phyloP scores from a whole-genome alignment of 2,329 filamentous ascomycete genomes.

The Ceratocystis harringtonii region DNA sequence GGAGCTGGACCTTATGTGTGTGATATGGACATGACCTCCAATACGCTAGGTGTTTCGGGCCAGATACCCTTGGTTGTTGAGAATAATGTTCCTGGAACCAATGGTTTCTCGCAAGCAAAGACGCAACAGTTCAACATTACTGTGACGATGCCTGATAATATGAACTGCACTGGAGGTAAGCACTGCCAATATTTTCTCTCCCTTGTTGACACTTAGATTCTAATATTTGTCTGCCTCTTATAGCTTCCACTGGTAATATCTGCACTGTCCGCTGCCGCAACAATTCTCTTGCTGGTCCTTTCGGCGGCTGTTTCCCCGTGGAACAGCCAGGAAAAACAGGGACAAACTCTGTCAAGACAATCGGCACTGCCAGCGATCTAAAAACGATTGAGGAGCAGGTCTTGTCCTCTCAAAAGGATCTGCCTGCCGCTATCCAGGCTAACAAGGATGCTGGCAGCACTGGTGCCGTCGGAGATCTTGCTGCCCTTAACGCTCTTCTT shows the following conservation, averaged over 20 bases:
- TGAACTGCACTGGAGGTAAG: conserved; percentile 38
- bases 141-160: conserved; percentile 34
- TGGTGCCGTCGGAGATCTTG: conserved; percentile 22
- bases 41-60: conserved; percentile 25
- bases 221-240: background rate
- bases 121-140: conserved; percentile 41
- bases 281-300: conserved; percentile 40
- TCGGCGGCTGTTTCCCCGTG: conserved; percentile 43
- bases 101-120: conserved; percentile 43
- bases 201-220: background rate
- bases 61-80: conserved; percentile 33
- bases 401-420: conserved; percentile 35
- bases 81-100: conserved; percentile 44
- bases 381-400: conserved; percentile 35
- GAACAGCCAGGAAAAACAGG: conserved; percentile 36
- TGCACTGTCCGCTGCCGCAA: conserved; percentile 47
- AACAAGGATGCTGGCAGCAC: conserved; percentile 29
- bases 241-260: conserved; percentile 40
- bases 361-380: conserved; percentile 33
- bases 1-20: conserved; percentile 41
- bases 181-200: background rate
- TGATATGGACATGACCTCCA: conserved; percentile 36
- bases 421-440: conserved; percentile 28
- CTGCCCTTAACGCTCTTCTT: conserved; percentile 23
- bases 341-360: conserved; percentile 30